Evolutionary conservation across 768 basidiomycete genomes (phyloP), one percentile per base, ranked within the genome.

Genomic region (Collybiopsis luxurians): DNA sequence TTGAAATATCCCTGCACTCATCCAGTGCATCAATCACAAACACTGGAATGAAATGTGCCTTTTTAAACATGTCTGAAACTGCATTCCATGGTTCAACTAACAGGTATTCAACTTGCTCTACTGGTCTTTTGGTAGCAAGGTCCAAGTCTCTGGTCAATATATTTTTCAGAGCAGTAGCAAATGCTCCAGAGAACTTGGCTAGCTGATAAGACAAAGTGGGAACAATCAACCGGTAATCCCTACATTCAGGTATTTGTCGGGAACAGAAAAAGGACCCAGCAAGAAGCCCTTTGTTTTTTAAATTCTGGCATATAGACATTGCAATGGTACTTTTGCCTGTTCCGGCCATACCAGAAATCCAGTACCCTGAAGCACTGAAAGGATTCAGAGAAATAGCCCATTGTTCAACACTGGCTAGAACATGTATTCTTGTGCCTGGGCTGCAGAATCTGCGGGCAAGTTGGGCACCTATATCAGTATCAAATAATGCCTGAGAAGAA

Each of bases 161-260:
- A 6, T 39, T 30, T 13, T 34, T n/a, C 4, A 55, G 13, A 2
- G n/a, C 12, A 1, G 28, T 3, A 19, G 23, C 30, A 45, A 46
- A 54, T 7, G 9, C 23, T 4, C 26, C 19, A 15, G 43, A 55
- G 26, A 30, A 36, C 7, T 28, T 27, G 1, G 57, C 57, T 7
- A 59, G n/a, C n/a, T 45, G 42, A 48, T 47, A 54, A n/a, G 53
- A 40, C 9, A 59, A 23, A 42, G 51, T 59, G 0, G 57, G 57
- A 30, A 59, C 46, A n/a, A 59, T 47, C 1, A n/a, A 28, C 4
- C 19, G 17, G 17, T 45, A 43, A n/a, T 53, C 15, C n/a, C 42
- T 17, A 28, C 48, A 44, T 13, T 47, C 52, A 11, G 40, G 30
- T 4, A 59, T 31, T 27, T 59, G 52, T 7, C 39, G 39, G 23